Evolutionary conservation across 352 stramenopile species (phyloP), one percentile per base, ranked within the genome.

Genomic region (Achlya hypogyna): DNA sequence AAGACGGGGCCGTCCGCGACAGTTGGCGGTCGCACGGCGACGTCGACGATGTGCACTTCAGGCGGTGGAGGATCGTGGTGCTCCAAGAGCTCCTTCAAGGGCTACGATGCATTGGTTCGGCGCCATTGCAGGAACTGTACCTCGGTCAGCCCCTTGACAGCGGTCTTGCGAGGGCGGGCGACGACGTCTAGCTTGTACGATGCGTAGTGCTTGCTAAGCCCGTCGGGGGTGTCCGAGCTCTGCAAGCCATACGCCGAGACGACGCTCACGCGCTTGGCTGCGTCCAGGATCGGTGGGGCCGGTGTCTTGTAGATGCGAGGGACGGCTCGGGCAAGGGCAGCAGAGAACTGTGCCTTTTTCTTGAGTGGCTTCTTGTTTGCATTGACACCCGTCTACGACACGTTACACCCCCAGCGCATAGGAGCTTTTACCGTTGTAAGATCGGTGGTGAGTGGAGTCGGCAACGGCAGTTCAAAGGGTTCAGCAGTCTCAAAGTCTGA

Each of bases 21-120:
- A 1, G 40, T 29, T 18, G 29, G 5, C 22, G 60, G 60, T 2
- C 60, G 60, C 28, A 49, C 51, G 1, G 60, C 60, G 4, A 67
- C n/a, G 4, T 67, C 47, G n/a, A 67, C 23, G 16, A 67, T 32
- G 28, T 67, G 60, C 16, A 67, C 28, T 23, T 23, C 27, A 16
- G 25, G 25, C 10, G 49, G 49, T 20, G n/a, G 6, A 3, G 49
- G 12, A 3, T 56, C 49, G 14, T 31, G 14, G 25, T 35, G 25
- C 25, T 56, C 49, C 49, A 56, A 56, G 2, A 56, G 16, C 23
- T 6, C 16, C 29, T 16, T 34, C 23, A 54, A n/a, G 2, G 49
- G 49, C 49, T 56, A 56, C 49, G 16, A 34, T 54, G 29, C 6
- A 6, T 54, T 16, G 49, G 16, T 54, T 6, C 29, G 16, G 29